A percentile compares a stretch with the other conserved stretches of the same genome.
Evolutionary conservation across 257 asterid species (phyloP).

Genomic region (Solanum sejunctum): DNA sequence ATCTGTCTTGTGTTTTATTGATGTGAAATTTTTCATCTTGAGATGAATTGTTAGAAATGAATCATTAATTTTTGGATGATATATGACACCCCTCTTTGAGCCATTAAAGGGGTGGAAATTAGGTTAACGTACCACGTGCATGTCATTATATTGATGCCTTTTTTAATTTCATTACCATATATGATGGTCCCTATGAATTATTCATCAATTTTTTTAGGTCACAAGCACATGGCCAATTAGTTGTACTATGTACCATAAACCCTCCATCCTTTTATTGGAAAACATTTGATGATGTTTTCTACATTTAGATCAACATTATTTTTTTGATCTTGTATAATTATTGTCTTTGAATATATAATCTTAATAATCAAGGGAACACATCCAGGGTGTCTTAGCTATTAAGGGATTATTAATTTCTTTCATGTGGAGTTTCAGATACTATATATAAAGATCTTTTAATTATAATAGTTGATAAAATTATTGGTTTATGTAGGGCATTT

Average conservation of each 20-base stretch:
- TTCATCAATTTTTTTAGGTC: conserved; percentile 6
- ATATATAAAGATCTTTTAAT: background rate
- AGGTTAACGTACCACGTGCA: conserved; percentile 45
- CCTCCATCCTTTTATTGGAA: background rate
- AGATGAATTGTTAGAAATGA: no score
- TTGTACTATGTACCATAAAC: conserved; percentile 3
- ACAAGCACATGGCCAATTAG: conserved; percentile 15
- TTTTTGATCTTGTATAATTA: background rate
- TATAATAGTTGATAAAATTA: background rate
- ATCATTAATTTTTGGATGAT: no score
- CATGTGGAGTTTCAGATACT: background rate
- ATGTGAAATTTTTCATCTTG: no score
- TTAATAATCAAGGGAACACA: background rate
- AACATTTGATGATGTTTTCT: background rate
- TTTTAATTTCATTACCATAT: background rate
- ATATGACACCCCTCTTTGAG: background rate
- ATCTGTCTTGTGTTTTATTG: no score
- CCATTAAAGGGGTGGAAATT: conserved; percentile 1
- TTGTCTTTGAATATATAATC: background rate
- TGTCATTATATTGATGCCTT: background rate
- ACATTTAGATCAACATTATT: background rate
- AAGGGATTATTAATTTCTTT: background rate
- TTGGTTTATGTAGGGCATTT: background rate
- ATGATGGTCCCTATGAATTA: conserved; percentile 5
- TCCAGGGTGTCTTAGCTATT: background rate